phyloP scores from a whole-genome alignment of 148 eudicot genomes.

The Silene uniflora region DNA sequence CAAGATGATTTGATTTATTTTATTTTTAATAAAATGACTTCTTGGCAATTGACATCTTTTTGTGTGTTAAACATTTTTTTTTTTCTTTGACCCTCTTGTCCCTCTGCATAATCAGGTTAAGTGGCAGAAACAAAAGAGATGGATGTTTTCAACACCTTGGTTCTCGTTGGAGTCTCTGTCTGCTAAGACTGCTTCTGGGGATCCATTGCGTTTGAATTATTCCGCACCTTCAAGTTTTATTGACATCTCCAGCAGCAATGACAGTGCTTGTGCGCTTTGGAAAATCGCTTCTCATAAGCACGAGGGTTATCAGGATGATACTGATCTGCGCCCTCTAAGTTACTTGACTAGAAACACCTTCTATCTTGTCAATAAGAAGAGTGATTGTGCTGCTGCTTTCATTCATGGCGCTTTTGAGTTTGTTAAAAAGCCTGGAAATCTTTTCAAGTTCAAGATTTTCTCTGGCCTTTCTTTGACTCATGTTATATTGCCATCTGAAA shows the following conservation, averaged over 20 bases:
- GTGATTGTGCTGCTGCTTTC: conserved; percentile 65
- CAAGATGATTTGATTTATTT: background rate
- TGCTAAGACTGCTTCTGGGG: conserved; percentile 76
- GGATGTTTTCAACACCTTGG: conserved; percentile 56
- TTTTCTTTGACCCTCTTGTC: background rate
- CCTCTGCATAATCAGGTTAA: conserved; percentile 52
- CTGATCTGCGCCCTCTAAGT: conserved; percentile 42
- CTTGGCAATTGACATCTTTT: background rate
- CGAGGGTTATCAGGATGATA: conserved; percentile 53
- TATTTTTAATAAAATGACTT: background rate
- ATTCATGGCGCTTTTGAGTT: conserved; percentile 77
- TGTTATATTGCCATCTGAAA: conserved; percentile 29
- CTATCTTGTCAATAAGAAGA: conserved; percentile 80
- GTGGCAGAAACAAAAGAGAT: conserved; percentile 63
- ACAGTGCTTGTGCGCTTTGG: conserved; percentile 71
- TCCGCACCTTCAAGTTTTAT: conserved; percentile 65
- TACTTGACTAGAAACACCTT: conserved; percentile 46
- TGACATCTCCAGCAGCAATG: conserved; percentile 61
- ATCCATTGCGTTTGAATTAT: conserved; percentile 60
- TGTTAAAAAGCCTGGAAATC: conserved; percentile 79
- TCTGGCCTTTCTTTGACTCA: conserved; percentile 35
- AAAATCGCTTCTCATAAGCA: conserved; percentile 41
- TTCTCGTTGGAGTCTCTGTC: conserved; percentile 71
- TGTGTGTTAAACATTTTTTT: background rate
- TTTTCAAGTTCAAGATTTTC: conserved; percentile 82